phyloP scores from a whole-genome alignment of 2,329 filamentous ascomycete species.

The Mycogone perniciosa region DNA sequence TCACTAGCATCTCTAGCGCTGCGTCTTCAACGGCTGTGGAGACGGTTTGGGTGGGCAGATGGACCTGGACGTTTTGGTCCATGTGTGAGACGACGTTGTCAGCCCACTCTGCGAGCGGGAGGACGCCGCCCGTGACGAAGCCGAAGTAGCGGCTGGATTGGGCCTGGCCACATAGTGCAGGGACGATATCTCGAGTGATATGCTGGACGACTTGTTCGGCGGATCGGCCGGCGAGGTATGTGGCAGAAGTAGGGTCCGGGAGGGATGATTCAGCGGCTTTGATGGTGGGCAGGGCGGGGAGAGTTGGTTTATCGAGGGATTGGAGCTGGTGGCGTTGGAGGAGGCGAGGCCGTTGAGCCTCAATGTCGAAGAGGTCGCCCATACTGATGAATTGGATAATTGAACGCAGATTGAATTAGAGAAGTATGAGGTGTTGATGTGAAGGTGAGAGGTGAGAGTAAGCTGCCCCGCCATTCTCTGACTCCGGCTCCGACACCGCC shows the following conservation, averaged over 20 bases:
- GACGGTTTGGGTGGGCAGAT: conserved; percentile 69
- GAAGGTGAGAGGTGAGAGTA: too few relatives aligned
- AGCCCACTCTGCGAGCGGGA: conserved; percentile 72
- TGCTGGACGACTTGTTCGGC: conserved; percentile 32
- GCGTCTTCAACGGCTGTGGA: conserved; percentile 70
- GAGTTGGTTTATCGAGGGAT: conserved; percentile 24
- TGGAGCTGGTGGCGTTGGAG: conserved; percentile 16
- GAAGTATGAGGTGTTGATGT: neutral
- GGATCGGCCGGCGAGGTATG: conserved; percentile 27
- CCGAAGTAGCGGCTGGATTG: conserved; percentile 70
- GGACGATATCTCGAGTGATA: conserved; percentile 41
- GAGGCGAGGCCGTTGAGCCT: conserved; percentile 21
- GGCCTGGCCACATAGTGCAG: conserved; percentile 60
- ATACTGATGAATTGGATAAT: conserved; percentile 10
- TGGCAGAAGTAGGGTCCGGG: conserved; percentile 23
- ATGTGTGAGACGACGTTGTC: conserved; percentile 76
- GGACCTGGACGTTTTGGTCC: conserved; percentile 81
- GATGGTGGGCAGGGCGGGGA: conserved; percentile 33
- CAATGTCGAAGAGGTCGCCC: conserved; percentile 21
- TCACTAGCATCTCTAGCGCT: conserved; percentile 62
- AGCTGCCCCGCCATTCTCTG: too few relatives aligned
- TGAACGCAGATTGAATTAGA: neutral
- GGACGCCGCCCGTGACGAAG: conserved; percentile 78
- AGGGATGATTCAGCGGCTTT: conserved; percentile 35
- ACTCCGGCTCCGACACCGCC: too few relatives aligned